Base-by-base conservation (phyloP, 2,329 filamentous ascomycete species). In the Aspergillus viridinutans region DNA sequence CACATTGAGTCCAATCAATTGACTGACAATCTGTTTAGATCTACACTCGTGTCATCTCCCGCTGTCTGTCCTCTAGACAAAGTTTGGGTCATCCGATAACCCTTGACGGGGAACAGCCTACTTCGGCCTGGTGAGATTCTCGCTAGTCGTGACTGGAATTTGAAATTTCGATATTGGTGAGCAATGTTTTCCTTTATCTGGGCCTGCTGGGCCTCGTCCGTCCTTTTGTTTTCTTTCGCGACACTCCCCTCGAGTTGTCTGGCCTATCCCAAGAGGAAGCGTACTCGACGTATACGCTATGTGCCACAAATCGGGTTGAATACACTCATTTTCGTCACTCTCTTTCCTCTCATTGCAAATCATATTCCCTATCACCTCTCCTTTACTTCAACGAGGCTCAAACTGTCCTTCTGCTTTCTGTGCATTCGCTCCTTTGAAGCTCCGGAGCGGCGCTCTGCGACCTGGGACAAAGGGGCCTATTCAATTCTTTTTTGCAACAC, bases 1-100 rank as follows among this genome's bases (percentile, higher is more conserved):
- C 59, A 45, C 38, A 38, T 61, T 45, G 28, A 55, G 38, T 35
- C 21, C 52, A 23, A 48, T 29, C 26, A 17, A n/a, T 48, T 58
- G 53, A 54, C 56, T 63, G 45, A 64, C 51, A 47, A 7, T 50
- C 49, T 35, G 40, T 38, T 28, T 49, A 65, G 63, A 61, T 64
- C 60, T 23, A 48, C 61, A 59, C 59, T 55, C 52, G 55, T 45
- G 60, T 62, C 32, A 56, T 59, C 58, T 60, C 28, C 42, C 17
- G 21, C 53, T 40, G 35, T 48, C 50, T 38, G 51, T 60, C 55
- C 52, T 48, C 45, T 54, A 42, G 55, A 57, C 52, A 47, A 52
- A 47, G 49, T 42, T 54, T 25, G 47, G 55, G 50, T 53, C 53
- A 51, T 56, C 48, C 48, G 54, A 58, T 53, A 62, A 59, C 54